Evolutionary conservation across 352 stramenopile species (phyloP), one percentile per base, ranked within the genome.

Genomic region (Pythium vanterpoolii): DNA sequence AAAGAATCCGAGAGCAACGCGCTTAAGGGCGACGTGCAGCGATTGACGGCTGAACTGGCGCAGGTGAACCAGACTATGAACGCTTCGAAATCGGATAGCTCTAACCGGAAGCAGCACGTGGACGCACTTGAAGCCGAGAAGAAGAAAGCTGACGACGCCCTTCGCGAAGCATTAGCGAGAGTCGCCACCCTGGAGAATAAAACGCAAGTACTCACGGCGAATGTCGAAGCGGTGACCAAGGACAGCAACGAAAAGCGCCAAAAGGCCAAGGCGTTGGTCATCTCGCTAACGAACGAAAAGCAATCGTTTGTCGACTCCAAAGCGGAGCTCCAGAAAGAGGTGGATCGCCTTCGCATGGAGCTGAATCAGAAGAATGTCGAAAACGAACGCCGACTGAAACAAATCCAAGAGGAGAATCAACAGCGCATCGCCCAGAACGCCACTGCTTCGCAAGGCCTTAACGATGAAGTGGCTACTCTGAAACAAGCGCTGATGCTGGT

Each of bases 291-390:
- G 6, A 79, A 73, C 59, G 80, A 90, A 39, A 90, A 90, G 51
- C 80, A 86, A 26, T 48, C 60, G 19, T 58, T 87, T 5, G 46
- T 66, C 7, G 80, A 87, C n/a, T 43, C 68, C 2, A 79, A 71
- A 47, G 72, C 42, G 16, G 74, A 74, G 11, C 62, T 87, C 3
- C 77, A 87, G 43, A 84, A 79, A 38, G 80, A 90, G 40, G 77
- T 90, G 2, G 78, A 90, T 39, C 72, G 80, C n/a, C 34, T 90
- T 21, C 74, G 80, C 19, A 90, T 87, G 77, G 80, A 90, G 52
- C 67, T 90, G 18, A 90, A 90, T 48, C 77, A 88, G 43, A 78
- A 77, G 39, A 88, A 90, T 66, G 76, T 87, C 19, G 80, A 90
- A 33, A 88, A 83, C 24, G 80, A 90, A 1, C 65, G 79, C 21